These are phyloP conservation scores for Aristolochia californica DNA, from an alignment of 164 flowering plant genomes.

Conservation along the genomic window DNA sequence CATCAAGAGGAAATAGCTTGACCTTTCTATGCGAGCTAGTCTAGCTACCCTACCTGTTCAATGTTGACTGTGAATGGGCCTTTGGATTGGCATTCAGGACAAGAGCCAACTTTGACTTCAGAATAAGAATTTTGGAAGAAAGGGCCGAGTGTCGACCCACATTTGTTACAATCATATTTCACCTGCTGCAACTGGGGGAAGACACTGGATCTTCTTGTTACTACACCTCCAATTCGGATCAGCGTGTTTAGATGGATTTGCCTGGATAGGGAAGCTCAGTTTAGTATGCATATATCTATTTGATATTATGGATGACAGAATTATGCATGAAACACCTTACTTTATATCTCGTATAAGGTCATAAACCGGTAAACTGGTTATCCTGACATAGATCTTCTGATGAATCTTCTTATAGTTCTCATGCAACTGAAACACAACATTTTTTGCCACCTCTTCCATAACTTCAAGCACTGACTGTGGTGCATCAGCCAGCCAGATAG, in stretches of 20 bases:
- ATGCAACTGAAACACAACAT: constrained; percentile 72
- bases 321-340: constrained; percentile 19
- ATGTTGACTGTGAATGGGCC: constrained; percentile 95
- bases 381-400: constrained; percentile 76
- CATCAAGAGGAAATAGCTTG: not conserved
- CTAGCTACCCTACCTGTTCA: constrained; percentile 57
- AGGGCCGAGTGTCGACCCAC: constrained; percentile 65
- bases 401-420: constrained; percentile 83
- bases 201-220: constrained; percentile 90
- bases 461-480: constrained; percentile 94
- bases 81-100: constrained; percentile 98
- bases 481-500: constrained; percentile 99
- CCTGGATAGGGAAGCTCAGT: constrained; percentile 26
- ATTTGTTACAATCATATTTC: constrained; percentile 84
- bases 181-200: constrained; percentile 96
- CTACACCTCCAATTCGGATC: constrained; percentile 99
- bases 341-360: constrained; percentile 96
- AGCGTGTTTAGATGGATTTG: constrained; percentile 96
- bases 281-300: no score
- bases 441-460: constrained; percentile 93
- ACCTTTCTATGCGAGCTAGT: not conserved
- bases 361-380: constrained; percentile 84
- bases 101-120: constrained; percentile 96
- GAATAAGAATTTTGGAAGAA: constrained; percentile 96
- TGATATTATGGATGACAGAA: no score